These are phyloP conservation scores for Solanum sejunctum DNA, from an alignment of 257 asterid genomes.

Conservation along the genomic window DNA sequence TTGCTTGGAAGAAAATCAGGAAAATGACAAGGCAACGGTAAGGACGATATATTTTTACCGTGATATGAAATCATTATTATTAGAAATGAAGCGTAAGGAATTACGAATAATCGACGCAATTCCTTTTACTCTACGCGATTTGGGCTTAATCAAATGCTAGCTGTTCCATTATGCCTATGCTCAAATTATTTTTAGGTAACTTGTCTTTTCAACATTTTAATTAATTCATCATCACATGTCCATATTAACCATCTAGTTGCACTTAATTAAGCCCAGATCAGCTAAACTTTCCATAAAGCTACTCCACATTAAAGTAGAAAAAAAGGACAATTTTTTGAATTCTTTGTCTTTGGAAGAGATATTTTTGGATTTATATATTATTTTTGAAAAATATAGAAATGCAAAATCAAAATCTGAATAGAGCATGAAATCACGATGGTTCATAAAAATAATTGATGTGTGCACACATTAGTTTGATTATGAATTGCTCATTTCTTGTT, in stretches of 20 bases:
- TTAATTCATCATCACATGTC: not conserved
- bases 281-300: not conserved
- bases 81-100: not conserved
- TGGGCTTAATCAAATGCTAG: not conserved
- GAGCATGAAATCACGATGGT: too few relatives aligned
- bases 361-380: too few relatives aligned
- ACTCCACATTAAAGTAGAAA: not conserved
- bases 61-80: not conserved
- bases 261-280: not conserved
- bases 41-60: not conserved
- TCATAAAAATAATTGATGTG: too few relatives aligned
- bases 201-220: not conserved
- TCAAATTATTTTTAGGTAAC: not conserved
- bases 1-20: not conserved
- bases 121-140: constrained; percentile 33
- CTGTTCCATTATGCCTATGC: not conserved
- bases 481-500: not conserved
- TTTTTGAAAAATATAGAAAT: too few relatives aligned
- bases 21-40: constrained; percentile 6
- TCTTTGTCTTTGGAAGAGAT: not conserved
- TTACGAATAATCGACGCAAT: not conserved
- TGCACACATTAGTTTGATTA: too few relatives aligned
- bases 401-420: too few relatives aligned
- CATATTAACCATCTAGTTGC: not conserved
- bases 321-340: not conserved